Percentiles rank a stretch among this genome's conserved stretches.
phyloP scores from a whole-genome alignment of 2,329 filamentous ascomycete genomes.

The Pyrenophora teres region DNA sequence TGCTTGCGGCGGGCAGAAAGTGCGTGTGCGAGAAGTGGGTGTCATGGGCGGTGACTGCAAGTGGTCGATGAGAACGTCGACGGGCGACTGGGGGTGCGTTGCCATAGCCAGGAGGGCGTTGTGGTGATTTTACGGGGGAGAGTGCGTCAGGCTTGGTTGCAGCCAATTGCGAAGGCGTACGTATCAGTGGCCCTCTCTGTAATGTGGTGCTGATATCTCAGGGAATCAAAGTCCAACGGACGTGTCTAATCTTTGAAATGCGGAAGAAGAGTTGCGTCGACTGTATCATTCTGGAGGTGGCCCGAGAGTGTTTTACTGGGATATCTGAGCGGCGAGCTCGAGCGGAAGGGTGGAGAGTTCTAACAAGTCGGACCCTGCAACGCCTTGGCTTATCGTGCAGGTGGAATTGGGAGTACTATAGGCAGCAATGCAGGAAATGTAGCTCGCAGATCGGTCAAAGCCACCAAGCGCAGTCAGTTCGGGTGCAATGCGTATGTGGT shows the following conservation, averaged over 20 bases:
- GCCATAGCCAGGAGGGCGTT: conserved; percentile 36
- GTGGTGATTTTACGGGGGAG: conserved; percentile 34
- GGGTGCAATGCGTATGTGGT: conserved; percentile 34
- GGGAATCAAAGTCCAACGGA: conserved; percentile 41
- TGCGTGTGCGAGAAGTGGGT: conserved; percentile 34
- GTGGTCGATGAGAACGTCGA: conserved; percentile 37
- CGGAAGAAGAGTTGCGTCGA: conserved; percentile 44
- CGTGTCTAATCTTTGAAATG: conserved; percentile 38
- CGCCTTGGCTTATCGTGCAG: conserved; percentile 47
- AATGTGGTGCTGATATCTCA: conserved; percentile 28
- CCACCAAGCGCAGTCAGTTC: conserved; percentile 42
- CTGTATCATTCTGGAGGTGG: conserved; percentile 49
- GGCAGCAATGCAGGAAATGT: conserved; percentile 48
- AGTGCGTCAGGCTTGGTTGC: conserved; percentile 37
- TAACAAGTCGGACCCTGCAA: conserved; percentile 48
- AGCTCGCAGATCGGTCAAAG: conserved; percentile 41
- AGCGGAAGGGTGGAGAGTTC: conserved; percentile 42
- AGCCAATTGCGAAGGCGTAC: conserved; percentile 38
- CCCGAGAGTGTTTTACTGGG: conserved; percentile 36
- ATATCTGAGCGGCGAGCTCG: conserved; percentile 40
- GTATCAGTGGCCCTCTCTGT: conserved; percentile 32
- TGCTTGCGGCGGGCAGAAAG: conserved; percentile 36
- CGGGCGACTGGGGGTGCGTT: conserved; percentile 36
- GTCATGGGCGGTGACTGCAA: conserved; percentile 47
- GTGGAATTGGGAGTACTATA: conserved; percentile 38